Evolutionary conservation across 2,329 filamentous ascomycete genomes (phyloP).

Genomic region (Parasarocladium wereldwijsianum): DNA sequence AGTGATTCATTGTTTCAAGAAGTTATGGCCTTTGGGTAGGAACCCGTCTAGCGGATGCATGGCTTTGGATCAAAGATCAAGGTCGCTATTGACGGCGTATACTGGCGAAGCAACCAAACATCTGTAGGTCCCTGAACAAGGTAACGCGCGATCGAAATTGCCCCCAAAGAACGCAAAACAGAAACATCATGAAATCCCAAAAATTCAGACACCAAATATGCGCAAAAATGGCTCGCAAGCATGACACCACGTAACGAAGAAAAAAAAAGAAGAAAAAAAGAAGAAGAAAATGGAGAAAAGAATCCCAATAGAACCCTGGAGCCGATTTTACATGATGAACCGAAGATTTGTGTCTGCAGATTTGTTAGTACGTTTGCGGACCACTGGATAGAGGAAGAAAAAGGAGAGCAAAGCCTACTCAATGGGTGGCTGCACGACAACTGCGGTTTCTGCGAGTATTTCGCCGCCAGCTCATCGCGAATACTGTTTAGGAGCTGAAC

Average conservation of each 20-base stretch:
- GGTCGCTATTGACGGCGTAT: too few relatives aligned
- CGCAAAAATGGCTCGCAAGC: not conserved
- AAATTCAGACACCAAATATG: too few relatives aligned
- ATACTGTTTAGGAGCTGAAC: slow-evolving; percentile 94
- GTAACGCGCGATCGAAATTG: too few relatives aligned
- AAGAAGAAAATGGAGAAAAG: slow-evolving; percentile 3
- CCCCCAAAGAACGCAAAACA: too few relatives aligned
- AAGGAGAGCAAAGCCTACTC: slow-evolving; percentile 42
- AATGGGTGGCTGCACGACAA: slow-evolving; percentile 93
- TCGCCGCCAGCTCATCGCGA: slow-evolving; percentile 73
- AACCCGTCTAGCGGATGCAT: too few relatives aligned
- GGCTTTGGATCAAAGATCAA: too few relatives aligned
- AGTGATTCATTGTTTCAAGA: too few relatives aligned
- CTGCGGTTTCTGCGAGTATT: slow-evolving; percentile 92
- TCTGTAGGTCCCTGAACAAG: too few relatives aligned
- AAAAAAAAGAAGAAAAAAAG: slow-evolving; percentile 2
- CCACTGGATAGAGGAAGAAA: slow-evolving; percentile 7
- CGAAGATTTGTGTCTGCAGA: slow-evolving; percentile 43
- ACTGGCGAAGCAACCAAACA: too few relatives aligned
- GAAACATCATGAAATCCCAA: too few relatives aligned
- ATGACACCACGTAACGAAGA: not conserved
- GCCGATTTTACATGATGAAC: slow-evolving; percentile 51
- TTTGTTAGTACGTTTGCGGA: slow-evolving; percentile 11
- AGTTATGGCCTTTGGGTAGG: too few relatives aligned
- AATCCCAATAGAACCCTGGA: too few relatives aligned